Percentiles rank a stretch among this genome's conserved stretches.
These are phyloP conservation scores for Scenedesmus sp. DNA, from an alignment of 163 green algal genomes.

Conservation along the genomic window DNA sequence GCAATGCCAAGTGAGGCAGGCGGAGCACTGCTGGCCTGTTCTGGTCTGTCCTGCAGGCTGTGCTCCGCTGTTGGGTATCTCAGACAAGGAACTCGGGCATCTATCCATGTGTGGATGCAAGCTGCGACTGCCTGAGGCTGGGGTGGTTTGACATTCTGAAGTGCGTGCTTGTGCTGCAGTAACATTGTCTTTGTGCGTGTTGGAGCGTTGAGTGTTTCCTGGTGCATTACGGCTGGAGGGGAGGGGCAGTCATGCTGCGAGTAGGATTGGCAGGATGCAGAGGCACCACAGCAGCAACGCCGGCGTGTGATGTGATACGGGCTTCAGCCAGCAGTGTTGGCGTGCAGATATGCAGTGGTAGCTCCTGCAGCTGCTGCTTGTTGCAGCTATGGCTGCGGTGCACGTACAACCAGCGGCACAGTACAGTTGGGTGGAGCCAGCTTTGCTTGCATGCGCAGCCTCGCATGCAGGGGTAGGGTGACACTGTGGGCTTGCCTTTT, in stretches of 20 bases:
- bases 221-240: background rate
- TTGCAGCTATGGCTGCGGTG: background rate
- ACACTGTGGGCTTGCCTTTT: too few species aligned
- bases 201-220: background rate
- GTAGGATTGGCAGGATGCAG: background rate
- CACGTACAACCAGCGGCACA: background rate
- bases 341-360: background rate
- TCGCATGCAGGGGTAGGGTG: too few species aligned
- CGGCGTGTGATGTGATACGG: background rate
- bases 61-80: background rate
- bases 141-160: background rate
- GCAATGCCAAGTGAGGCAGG: too few species aligned
- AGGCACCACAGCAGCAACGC: slow-evolving; percentile 2
- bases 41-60: background rate
- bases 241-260: background rate
- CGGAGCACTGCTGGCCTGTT: too few species aligned
- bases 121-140: background rate
- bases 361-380: background rate
- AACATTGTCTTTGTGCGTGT: background rate
- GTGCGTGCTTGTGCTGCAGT: slow-evolving; percentile 1
- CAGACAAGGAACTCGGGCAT: background rate
- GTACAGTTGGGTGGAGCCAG: too few species aligned
- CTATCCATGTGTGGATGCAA: slow-evolving; percentile 13
- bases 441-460: too few species aligned
- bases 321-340: background rate